These are phyloP conservation scores for Saksenaea oblongispora DNA, from an alignment of 371 early-diverging fungal genomes.

Conservation along the genomic window DNA sequence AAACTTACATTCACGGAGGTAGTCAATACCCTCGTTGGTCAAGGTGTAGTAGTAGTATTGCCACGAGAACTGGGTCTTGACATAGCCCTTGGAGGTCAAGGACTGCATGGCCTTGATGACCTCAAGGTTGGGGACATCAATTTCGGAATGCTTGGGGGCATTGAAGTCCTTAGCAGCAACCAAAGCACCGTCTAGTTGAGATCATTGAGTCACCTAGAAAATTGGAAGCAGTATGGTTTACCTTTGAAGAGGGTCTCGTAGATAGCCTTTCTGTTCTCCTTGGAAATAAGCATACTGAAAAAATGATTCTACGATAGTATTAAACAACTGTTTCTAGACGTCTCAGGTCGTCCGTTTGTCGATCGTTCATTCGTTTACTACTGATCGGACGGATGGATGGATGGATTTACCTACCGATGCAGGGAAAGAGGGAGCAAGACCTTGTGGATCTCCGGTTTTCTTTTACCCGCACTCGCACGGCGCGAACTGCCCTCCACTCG, in stretches of 20 bases:
- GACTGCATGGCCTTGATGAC: conserved; percentile 99
- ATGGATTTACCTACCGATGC: conserved; percentile 35
- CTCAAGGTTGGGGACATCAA: conserved; percentile 97
- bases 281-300: conserved; percentile 92
- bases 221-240: conserved; percentile 24
- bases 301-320: neutral
- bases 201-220: neutral
- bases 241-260: conserved; percentile 92
- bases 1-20: conserved; percentile 85
- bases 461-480: conserved; percentile 11
- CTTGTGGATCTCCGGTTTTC: conserved; percentile 19
- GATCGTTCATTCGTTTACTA: neutral
- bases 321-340: neutral
- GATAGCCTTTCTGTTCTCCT: conserved; percentile 94
- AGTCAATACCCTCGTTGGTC: conserved; percentile 97
- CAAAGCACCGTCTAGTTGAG: conserved; percentile 88
- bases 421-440: conserved; percentile 37
- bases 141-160: conserved; percentile 91
- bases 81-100: conserved; percentile 92
- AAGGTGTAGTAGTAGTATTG: conserved; percentile 99
- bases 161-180: conserved; percentile 99
- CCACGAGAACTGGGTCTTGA: conserved; percentile 99
- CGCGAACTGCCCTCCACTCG: neutral
- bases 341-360: neutral
- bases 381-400: conserved; percentile 15